Evolutionary conservation across 495 filamentous ascomycete genomes (phyloP), one percentile per base, ranked within the genome.

Genomic region (Annulohypoxylon nitens): DNA sequence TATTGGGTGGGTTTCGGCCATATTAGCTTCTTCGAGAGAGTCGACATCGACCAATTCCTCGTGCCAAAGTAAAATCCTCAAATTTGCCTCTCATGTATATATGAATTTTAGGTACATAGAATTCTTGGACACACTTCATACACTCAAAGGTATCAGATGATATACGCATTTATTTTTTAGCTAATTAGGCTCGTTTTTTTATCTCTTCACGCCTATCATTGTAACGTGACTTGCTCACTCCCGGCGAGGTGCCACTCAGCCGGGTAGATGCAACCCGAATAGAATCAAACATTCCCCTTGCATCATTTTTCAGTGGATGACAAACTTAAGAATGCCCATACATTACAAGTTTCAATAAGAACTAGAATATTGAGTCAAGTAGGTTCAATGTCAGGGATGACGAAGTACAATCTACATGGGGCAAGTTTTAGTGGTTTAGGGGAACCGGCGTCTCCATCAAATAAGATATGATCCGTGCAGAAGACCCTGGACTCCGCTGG

Each of bases 1-100:
- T 92, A 93, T 78, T 98, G 95, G 95, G 84, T 89, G 54, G 81
- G 80, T 4, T 91, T 94, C 81, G 90, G 90, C 0, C 92, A 95
- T 70, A 92, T 97, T 65, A 94, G 89, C 41, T 95, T 89, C 75
- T 96, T 91, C 74, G 85, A 91, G 63, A 87, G 95, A 58, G 90
- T 97, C 25, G 85, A 97, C 75, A 88, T 97, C 69, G 91, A 95
- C 60, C 62, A 81, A 61, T 86, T 88, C 10, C 67, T 86, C 37
- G 75, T 76, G 16, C 79, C 78, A 11, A 70, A 57, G 61, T 76
- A 68, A 43, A 25, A 16, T 6, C 30, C 3, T 23, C 2, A 10
- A 20, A 8, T 43, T 47, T 34, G 23, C 34, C 34, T 59, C 41
- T 45, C 43, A 58, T 50, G 47, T 64, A 71, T 60, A 71, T 71